Base-by-base conservation (phyloP, 179 eudicot genomes). In the Actinidia polygama region DNA sequence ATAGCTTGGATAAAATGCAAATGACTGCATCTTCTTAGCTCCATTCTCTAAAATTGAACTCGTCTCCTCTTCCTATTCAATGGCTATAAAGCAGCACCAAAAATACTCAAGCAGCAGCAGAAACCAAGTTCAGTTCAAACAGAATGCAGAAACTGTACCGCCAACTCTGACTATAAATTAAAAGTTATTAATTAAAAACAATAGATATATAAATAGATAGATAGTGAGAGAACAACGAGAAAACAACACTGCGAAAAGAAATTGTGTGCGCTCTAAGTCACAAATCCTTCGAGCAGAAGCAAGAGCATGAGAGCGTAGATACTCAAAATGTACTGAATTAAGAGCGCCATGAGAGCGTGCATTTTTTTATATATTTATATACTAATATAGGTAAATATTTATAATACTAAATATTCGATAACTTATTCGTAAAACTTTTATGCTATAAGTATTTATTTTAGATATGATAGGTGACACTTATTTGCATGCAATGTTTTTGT, bases 1-100 rank as follows among this genome's bases (percentile, higher is more conserved):
- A 91, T 88, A 73, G 89, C 87, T 58, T 88, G 79, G 70, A 95
- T 92, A 74, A 85, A 92, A 85, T 91, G 95, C 67, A 82, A 79
- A 78, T 85, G 85, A 77, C 72, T 85, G 84, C 92, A 85, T 59
- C 91, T 85, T 83, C 96, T 86, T 67, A 88, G 89, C 79, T 88
- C 87, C 99, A 95, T 95, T 40, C 19, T 73, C 57, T 53, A 36
- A 19, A 19, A 11, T 53, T 6, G 18, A 53, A 19, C 21, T 81
- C 5, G n/a, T 26, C 16, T n/a, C 68, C 78, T 14, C 63, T 77
- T 30, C 23, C 40, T 80, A 50, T 70, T 55, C 59, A 57, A 49
- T 58, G 23, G 49, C 18, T 44, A 69, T 15, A 44, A 57, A 21
- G 10, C 55, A 72, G 46, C 23, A 57, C 53, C 50, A 23, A 64